Conservation (phyloP, 2,329 filamentous ascomycete species). For the Phyllosticta citriasiana region DNA sequence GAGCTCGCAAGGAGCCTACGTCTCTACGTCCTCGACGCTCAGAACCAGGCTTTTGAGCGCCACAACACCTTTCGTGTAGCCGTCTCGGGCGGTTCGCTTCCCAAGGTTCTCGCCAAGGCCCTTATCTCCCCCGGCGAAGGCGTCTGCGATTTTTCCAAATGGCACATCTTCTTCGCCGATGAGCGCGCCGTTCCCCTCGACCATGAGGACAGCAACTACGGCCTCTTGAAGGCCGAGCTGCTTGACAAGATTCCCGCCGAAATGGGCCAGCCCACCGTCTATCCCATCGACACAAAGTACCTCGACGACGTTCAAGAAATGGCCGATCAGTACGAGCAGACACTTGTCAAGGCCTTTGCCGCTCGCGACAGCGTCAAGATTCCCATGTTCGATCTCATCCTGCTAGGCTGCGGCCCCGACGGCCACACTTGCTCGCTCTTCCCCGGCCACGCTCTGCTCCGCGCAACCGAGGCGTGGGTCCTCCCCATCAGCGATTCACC, state of each 20-base stretch:
- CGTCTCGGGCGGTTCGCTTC: conserved; percentile 88
- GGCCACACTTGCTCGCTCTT: conserved; percentile 97
- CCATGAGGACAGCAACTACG: conserved; percentile 91
- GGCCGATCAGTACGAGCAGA: conserved; percentile 87
- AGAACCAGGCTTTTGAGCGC: conserved; percentile 68
- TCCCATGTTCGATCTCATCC: conserved; percentile 87
- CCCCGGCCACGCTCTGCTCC: conserved; percentile 75
- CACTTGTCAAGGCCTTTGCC: conserved; percentile 75
- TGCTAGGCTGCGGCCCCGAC: conserved; percentile 89
- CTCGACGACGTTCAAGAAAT: conserved; percentile 79
- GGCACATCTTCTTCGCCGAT: conserved; percentile 98
- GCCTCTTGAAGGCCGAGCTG: conserved; percentile 74
- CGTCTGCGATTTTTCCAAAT: conserved; percentile 65
- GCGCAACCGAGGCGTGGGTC: conserved; percentile 85
- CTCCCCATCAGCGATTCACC: conserved; percentile 85
- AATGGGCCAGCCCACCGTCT: conserved; percentile 58
- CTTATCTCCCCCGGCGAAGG: conserved; percentile 52
- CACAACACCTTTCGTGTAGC: conserved; percentile 83
- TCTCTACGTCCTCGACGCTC: conserved; percentile 69
- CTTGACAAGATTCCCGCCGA: conserved; percentile 73
- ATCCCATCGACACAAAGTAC: conserved; percentile 62
- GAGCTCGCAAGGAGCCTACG: conserved; percentile 69
- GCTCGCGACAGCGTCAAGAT: conserved; percentile 87
- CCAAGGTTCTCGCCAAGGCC: conserved; percentile 75
- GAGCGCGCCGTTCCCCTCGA: conserved; percentile 90